Percentiles rank a stretch among this genome's conserved stretches.
phyloP scores from a whole-genome alignment of 78 protist species.

The Tieghemostelium lacteum region DNA sequence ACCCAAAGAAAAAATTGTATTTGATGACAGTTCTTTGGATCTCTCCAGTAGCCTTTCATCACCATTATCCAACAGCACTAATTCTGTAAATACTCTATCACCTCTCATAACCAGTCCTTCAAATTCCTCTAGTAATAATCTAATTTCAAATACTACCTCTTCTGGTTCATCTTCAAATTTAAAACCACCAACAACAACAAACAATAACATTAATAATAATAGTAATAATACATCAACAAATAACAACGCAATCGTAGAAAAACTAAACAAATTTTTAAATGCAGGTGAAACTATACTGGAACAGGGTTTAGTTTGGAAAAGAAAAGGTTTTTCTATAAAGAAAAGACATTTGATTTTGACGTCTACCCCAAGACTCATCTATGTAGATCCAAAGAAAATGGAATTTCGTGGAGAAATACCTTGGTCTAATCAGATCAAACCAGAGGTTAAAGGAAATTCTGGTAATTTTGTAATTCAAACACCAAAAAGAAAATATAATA shows the following conservation, averaged over 20 bases:
- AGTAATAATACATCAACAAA: constrained; percentile 25
- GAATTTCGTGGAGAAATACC: constrained; percentile 79
- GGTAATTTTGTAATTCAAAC: constrained; percentile 75
- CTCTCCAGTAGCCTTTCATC: neutral
- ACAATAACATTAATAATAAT: neutral
- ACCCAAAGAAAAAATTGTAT: constrained; percentile 29
- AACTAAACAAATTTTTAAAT: constrained; percentile 69
- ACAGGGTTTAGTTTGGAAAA: constrained; percentile 79
- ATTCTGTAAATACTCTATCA: constrained; percentile 10
- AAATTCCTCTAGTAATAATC: neutral
- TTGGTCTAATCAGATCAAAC: constrained; percentile 44
- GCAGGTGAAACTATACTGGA: constrained; percentile 71
- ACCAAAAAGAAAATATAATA: constrained; percentile 79
- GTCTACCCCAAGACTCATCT: constrained; percentile 81
- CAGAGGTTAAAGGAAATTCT: constrained; percentile 38
- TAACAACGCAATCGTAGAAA: constrained; percentile 35
- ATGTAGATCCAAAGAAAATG: constrained; percentile 84
- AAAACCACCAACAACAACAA: neutral
- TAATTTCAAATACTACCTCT: neutral
- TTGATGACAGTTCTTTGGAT: constrained; percentile 41
- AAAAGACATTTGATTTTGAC: constrained; percentile 86
- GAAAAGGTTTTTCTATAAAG: constrained; percentile 73
- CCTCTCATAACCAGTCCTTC: no score
- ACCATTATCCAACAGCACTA: neutral
- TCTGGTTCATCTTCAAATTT: neutral